Evolutionary conservation across 2,329 filamentous ascomycete genomes (phyloP).

Genomic region (Botrytis sinoallii): DNA sequence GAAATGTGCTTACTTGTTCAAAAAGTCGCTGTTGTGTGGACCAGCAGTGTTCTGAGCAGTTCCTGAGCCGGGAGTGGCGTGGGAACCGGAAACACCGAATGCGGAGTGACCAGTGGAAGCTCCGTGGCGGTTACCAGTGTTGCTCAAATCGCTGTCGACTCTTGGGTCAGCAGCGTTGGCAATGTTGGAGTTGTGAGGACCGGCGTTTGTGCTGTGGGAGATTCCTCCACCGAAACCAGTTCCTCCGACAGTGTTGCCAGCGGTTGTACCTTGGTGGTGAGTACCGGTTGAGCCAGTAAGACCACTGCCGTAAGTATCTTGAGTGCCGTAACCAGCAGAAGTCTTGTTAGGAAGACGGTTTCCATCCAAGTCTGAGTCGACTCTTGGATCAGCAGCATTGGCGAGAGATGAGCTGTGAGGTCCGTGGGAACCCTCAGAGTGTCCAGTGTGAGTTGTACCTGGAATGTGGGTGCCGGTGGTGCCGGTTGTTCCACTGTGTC

Average conservation of each 20-base stretch:
- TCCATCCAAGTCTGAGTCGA: slow-evolving; percentile 48
- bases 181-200: slow-evolving; percentile 38
- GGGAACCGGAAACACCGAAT: slow-evolving; percentile 36
- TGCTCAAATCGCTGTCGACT: slow-evolving; percentile 51
- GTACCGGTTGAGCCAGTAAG: slow-evolving; percentile 13
- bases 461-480: slow-evolving; percentile 16
- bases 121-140: slow-evolving; percentile 39
- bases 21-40: slow-evolving; percentile 50
- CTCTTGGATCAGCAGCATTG: slow-evolving; percentile 48
- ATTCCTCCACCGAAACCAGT: slow-evolving; percentile 28
- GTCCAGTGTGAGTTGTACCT: slow-evolving; percentile 12
- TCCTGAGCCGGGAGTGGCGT: slow-evolving; percentile 36
- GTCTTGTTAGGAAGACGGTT: slow-evolving; percentile 18
- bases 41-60: slow-evolving; percentile 47
- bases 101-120: slow-evolving; percentile 27
- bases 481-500: slow-evolving; percentile 12
- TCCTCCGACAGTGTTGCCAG: slow-evolving; percentile 12
- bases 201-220: slow-evolving; percentile 37
- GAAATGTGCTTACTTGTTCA: slow-evolving; percentile 46
- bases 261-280: slow-evolving; percentile 4
- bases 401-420: neutral
- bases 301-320: slow-evolving; percentile 16
- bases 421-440: neutral
- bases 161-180: slow-evolving; percentile 51
- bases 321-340: slow-evolving; percentile 3